Evolutionary conservation across 805 yeast species (phyloP).

Genomic region (Clavispora fructus): DNA sequence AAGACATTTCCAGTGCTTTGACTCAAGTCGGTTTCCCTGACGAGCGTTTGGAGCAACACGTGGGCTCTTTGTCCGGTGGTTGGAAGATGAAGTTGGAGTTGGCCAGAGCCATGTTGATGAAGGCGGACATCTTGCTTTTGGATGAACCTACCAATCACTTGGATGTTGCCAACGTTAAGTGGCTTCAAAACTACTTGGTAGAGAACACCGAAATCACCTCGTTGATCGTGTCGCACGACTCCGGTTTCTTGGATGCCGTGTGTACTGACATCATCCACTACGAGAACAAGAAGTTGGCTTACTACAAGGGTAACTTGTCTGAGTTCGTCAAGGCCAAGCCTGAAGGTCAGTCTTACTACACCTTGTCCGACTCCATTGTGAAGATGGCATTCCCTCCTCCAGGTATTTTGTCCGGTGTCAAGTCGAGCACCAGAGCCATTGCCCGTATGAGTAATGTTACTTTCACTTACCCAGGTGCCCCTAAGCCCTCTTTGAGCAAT

Average conservation of each 20-base stretch:
- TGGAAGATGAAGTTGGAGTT: constrained; percentile 99
- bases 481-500: constrained; percentile 70
- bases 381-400: constrained; percentile 99
- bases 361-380: constrained; percentile 85
- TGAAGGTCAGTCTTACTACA: constrained; percentile 93
- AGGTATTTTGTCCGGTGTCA: constrained; percentile 95
- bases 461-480: constrained; percentile 84
- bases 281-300: constrained; percentile 89
- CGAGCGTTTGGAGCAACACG: constrained; percentile 82
- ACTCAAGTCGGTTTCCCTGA: constrained; percentile 87
- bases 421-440: constrained; percentile 90
- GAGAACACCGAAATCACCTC: constrained; percentile 86
- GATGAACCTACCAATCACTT: constrained; percentile 99
- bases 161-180: constrained; percentile 88
- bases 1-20: constrained; percentile 72
- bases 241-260: constrained; percentile 90
- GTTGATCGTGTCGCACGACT: constrained; percentile 94
- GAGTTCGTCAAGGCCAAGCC: constrained; percentile 90
- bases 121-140: constrained; percentile 87
- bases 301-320: constrained; percentile 93
- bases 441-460: constrained; percentile 82
- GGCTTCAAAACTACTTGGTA: constrained; percentile 86
- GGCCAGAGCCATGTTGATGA: constrained; percentile 98
- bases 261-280: constrained; percentile 97
- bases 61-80: constrained; percentile 95